These are phyloP conservation scores for Ophiorrhiza pumila DNA, from an alignment of 257 asterid species.

Conservation along the genomic window DNA sequence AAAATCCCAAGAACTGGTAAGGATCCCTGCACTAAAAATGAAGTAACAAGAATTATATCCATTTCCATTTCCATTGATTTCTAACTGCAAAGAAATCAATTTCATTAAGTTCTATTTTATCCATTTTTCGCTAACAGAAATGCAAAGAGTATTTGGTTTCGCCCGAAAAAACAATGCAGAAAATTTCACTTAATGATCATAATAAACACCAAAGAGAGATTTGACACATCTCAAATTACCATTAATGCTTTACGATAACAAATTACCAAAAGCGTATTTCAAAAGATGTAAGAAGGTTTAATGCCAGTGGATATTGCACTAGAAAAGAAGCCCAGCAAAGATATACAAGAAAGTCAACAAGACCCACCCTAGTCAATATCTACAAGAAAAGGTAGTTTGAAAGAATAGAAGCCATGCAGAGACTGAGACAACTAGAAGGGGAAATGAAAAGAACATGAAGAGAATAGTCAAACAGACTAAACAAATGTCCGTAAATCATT, in stretches of 20 bases:
- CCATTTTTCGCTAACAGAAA: background rate
- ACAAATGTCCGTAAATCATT: background rate
- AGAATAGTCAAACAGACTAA: background rate
- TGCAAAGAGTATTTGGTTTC: background rate
- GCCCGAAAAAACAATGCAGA: background rate
- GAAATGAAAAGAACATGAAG: background rate
- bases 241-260: background rate
- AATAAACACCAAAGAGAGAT: background rate
- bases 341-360: no score
- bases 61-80: no score
- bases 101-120: background rate
- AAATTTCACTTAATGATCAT: background rate
- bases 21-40: conserved; percentile 47
- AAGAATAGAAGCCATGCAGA: background rate
- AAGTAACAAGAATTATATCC: background rate
- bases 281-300: background rate
- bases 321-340: background rate
- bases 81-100: background rate
- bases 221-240: background rate
- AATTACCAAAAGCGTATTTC: background rate
- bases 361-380: background rate
- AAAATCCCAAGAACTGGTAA: conserved; percentile 65
- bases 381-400: background rate
- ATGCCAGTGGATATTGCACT: background rate
- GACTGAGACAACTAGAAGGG: background rate